A percentile compares a stretch with the other conserved stretches of the same genome.
These are phyloP conservation scores for Vitellaria paradoxa DNA, from an alignment of 179 eudicot species.

Conservation along the genomic window DNA sequence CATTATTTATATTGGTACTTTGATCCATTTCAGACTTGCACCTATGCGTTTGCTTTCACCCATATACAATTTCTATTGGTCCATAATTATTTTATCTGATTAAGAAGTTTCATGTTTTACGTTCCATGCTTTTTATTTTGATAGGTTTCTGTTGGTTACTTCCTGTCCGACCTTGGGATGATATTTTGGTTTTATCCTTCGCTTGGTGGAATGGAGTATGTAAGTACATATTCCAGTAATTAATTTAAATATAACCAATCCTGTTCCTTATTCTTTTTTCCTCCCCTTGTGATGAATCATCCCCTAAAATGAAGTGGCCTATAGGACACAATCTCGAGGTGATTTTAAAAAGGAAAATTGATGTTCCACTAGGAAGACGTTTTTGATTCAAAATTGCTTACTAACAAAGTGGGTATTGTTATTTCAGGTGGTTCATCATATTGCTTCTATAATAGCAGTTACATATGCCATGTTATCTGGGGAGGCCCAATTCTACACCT, in stretches of 20 bases:
- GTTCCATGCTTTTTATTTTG: slow-evolving; percentile 17
- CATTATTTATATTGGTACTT: background rate
- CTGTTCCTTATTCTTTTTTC: background rate
- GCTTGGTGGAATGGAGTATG: slow-evolving; percentile 81
- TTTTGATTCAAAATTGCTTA: background rate
- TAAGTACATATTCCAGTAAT: slow-evolving; percentile 33
- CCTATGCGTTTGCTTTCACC: background rate
- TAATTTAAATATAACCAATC: background rate
- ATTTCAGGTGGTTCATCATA: slow-evolving; percentile 71
- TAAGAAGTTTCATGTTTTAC: background rate
- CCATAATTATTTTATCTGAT: background rate
- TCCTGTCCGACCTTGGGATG: slow-evolving; percentile 74
- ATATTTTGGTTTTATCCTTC: slow-evolving; percentile 80
- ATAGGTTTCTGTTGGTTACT: slow-evolving; percentile 91
- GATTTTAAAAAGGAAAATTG: background rate
- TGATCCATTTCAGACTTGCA: background rate
- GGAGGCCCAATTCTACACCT: slow-evolving; percentile 55
- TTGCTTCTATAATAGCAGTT: slow-evolving; percentile 51
- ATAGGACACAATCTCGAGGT: background rate
- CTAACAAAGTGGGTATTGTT: background rate
- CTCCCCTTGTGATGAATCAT: background rate
- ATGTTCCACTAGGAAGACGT: background rate
- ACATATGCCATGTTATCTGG: slow-evolving; percentile 60
- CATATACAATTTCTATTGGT: background rate
- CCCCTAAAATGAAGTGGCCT: background rate